These are phyloP conservation scores for Coemansia sp. DNA, from an alignment of 192 early-diverging fungal genomes.

Conservation along the genomic window DNA sequence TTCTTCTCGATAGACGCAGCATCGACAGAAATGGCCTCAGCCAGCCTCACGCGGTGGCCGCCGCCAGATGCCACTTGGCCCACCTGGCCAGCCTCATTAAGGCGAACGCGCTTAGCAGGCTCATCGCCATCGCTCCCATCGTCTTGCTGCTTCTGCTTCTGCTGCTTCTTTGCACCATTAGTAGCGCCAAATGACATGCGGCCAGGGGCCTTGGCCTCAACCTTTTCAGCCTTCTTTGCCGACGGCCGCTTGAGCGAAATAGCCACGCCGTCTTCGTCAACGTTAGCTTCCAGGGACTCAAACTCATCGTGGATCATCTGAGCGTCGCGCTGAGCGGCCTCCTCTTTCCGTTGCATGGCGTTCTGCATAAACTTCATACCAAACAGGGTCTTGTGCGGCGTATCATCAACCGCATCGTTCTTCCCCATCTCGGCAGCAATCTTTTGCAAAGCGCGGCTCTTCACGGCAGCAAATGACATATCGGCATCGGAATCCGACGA, in stretches of 20 bases:
- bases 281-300: slow-evolving; percentile 32
- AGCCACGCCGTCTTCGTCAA: slow-evolving; percentile 28
- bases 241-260: slow-evolving; percentile 12
- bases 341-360: slow-evolving; percentile 60
- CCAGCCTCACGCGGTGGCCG: slow-evolving; percentile 57
- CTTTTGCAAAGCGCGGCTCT: slow-evolving; percentile 9
- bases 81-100: slow-evolving; percentile 54
- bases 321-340: slow-evolving; percentile 47
- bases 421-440: slow-evolving; percentile 15
- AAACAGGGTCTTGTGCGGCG: slow-evolving; percentile 76
- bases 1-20: slow-evolving; percentile 15
- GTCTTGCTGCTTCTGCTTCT: background rate
- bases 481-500: slow-evolving; percentile 13
- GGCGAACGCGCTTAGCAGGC: slow-evolving; percentile 41
- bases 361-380: slow-evolving; percentile 99
- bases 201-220: slow-evolving; percentile 17
- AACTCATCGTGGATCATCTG: slow-evolving; percentile 40
- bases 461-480: slow-evolving; percentile 19
- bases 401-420: slow-evolving; percentile 43
- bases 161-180: slow-evolving; percentile 16
- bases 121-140: slow-evolving; percentile 32
- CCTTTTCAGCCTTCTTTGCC: background rate
- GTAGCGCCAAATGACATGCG: slow-evolving; percentile 45
- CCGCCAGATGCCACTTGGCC: slow-evolving; percentile 53
- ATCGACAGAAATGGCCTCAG: slow-evolving; percentile 57